Evolutionary conservation across 1,139 yeast genomes (phyloP), one percentile per base, ranked within the genome.

Genomic region (Hyphopichia wangnamkhiaoensis): DNA sequence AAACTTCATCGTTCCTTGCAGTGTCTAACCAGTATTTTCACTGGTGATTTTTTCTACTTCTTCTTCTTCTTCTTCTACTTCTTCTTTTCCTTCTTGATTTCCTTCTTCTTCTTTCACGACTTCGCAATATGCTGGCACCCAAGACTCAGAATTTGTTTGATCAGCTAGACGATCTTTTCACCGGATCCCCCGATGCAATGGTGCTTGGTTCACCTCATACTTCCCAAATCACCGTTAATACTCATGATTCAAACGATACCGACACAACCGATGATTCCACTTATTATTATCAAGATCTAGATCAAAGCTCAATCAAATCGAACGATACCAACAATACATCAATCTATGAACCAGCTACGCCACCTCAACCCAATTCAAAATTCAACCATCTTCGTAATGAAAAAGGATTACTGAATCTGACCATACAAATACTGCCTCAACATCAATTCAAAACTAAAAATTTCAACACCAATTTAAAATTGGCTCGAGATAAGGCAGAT

Each of bases 111-210:
- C n/a, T n/a, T n/a, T n/a, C n/a, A n/a, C n/a, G n/a, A n/a, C n/a
- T n/a, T n/a, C n/a, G n/a, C n/a, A 29, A 3, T 6, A 30, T 30
- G 33, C 33, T 30, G 33, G 13, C 31, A 10, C 28, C 33, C 10
- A 5, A 7, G 15, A 35, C 38, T 16, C 34, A 35, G 27, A 23
- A 24, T 18, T 25, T 35, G 15, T 31, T 30, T 13, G 27, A 35
- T 23, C 38, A 35, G 19, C 21, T 35, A 31, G 38, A 35, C 18
- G 31, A 31, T 18, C 24, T 35, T 31, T 31, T 35, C n/a, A n/a
- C n/a, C n/a, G n/a, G n/a, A n/a, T n/a, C n/a, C n/a, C n/a, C n/a
- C n/a, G n/a, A n/a, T n/a, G n/a, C n/a, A n/a, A n/a, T n/a, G n/a
- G n/a, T 21, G 24, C 24, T 21, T 10, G 24, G 24, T 7, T 21